phyloP scores from a whole-genome alignment of 768 basidiomycete genomes.

The Russula emetica region DNA sequence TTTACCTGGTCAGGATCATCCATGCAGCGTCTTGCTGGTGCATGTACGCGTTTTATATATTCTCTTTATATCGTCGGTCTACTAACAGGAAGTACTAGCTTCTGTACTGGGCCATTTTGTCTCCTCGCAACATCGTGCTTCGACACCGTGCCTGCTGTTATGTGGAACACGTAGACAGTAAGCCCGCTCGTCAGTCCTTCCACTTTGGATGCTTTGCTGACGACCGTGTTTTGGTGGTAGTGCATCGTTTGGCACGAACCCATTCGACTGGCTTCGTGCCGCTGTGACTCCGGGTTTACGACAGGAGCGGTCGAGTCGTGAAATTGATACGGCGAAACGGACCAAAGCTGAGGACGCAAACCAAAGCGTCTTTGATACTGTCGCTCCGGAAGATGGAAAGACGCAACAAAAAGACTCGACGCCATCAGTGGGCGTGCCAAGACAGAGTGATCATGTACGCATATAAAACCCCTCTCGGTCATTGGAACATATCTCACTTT shows the following conservation, averaged over 20 bases:
- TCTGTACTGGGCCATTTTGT: slow-evolving; percentile 5
- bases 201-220: background rate
- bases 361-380: slow-evolving; percentile 47
- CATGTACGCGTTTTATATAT: slow-evolving; percentile 15
- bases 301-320: slow-evolving; percentile 20
- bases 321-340: slow-evolving; percentile 36
- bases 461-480: background rate
- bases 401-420: background rate
- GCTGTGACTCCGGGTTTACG: slow-evolving; percentile 21
- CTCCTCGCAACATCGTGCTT: slow-evolving; percentile 9
- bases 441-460: slow-evolving; percentile 24
- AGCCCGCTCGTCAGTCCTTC: background rate
- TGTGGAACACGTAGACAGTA: slow-evolving; percentile 26
- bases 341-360: slow-evolving; percentile 45
- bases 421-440: slow-evolving; percentile 7
- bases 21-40: slow-evolving; percentile 8
- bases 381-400: slow-evolving; percentile 8
- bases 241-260: slow-evolving; percentile 25
- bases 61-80: background rate
- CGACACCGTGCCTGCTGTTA: slow-evolving; percentile 12
- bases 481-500: background rate
- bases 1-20: background rate
- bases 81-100: background rate
- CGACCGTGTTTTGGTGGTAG: slow-evolving; percentile 9
- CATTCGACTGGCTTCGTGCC: slow-evolving; percentile 27